Conservation (phyloP, 208 protist genomes). For the Leishmania braziliensis region DNA sequence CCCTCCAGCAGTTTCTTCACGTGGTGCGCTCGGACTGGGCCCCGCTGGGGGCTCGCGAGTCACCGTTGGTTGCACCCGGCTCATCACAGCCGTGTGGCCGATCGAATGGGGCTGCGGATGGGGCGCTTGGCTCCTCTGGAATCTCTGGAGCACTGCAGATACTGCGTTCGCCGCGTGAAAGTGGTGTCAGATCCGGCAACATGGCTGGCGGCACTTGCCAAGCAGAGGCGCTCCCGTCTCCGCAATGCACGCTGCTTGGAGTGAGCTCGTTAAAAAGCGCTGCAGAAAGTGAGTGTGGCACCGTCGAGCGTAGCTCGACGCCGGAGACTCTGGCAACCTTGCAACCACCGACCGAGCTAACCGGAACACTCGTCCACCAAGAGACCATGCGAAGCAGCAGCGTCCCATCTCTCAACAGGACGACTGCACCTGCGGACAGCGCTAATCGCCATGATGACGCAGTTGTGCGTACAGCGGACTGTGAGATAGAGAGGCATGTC, state of each 20-base stretch:
- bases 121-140: background rate
- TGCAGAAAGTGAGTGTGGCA: background rate
- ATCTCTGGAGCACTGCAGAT: background rate
- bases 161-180: background rate
- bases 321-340: background rate
- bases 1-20: constrained; percentile 25
- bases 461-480: background rate
- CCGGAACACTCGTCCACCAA: background rate
- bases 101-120: background rate
- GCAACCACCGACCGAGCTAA: background rate
- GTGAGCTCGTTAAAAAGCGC: background rate
- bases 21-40: constrained; percentile 15
- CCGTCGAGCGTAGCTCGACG: background rate
- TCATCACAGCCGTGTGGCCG: background rate
- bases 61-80: background rate
- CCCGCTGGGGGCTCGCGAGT: background rate
- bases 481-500: background rate
- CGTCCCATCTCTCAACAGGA: background rate
- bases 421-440: background rate
- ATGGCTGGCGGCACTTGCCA: background rate
- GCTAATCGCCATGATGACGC: background rate
- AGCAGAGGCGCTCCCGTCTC: background rate
- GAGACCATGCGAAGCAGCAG: background rate
- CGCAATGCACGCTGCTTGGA: background rate
- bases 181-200: background rate